These are phyloP conservation scores for Psilocybe mexicana DNA, from an alignment of 1,284 basidiomycete genomes.

Conservation along the genomic window DNA sequence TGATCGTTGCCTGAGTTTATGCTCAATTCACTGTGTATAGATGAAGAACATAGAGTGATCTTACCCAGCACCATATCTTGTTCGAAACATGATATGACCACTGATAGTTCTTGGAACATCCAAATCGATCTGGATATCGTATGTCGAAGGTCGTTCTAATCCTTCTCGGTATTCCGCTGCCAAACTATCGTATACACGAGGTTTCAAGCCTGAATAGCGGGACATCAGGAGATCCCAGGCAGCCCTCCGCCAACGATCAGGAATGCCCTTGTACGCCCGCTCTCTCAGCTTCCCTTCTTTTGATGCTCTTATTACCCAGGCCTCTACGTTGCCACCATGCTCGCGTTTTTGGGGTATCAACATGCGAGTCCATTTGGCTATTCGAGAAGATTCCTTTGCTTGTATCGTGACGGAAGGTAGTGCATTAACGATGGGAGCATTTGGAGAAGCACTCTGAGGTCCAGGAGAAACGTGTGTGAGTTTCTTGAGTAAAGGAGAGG, in stretches of 20 bases:
- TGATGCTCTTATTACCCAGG: slow-evolving; percentile 68
- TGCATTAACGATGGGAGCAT: slow-evolving; percentile 40
- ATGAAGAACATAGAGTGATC: slow-evolving; percentile 30
- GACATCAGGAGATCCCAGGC: slow-evolving; percentile 86
- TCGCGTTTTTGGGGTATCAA: slow-evolving; percentile 70
- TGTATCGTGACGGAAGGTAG: slow-evolving; percentile 50
- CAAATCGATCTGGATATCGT: slow-evolving; percentile 97
- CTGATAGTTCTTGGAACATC: slow-evolving; percentile 97
- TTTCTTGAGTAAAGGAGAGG: slow-evolving; percentile 62
- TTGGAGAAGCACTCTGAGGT: slow-evolving; percentile 39
- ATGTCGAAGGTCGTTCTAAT: slow-evolving; percentile 78
- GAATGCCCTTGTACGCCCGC: slow-evolving; percentile 93
- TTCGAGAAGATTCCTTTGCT: slow-evolving; percentile 68
- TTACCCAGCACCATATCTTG: slow-evolving; percentile 92
- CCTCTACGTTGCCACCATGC: slow-evolving; percentile 72
- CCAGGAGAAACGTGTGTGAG: slow-evolving; percentile 51
- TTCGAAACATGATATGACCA: slow-evolving; percentile 93
- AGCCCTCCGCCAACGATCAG: slow-evolving; percentile 92
- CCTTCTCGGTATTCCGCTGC: slow-evolving; percentile 61
- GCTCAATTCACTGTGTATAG: slow-evolving; percentile 1
- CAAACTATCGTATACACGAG: slow-evolving; percentile 42
- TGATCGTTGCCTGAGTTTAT: slow-evolving; percentile 74
- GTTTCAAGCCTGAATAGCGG: slow-evolving; percentile 46
- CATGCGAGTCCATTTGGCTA: slow-evolving; percentile 90
- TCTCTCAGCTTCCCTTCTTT: slow-evolving; percentile 68